Evolutionary conservation across 164 flowering plant species (phyloP).

Genomic region (Aristolochia californica): DNA sequence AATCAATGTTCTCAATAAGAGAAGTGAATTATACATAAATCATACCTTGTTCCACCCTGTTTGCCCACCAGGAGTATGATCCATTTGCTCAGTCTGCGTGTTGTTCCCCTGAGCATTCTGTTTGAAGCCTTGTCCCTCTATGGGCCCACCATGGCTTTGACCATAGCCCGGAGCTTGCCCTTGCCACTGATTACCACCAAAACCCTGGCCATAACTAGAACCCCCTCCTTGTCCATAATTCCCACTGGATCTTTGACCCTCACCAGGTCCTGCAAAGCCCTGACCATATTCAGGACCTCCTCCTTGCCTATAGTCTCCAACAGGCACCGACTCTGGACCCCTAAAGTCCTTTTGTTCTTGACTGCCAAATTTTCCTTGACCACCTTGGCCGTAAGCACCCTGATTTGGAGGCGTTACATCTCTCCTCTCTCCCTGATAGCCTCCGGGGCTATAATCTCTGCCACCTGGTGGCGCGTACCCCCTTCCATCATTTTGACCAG

Average conservation of each 20-base stretch:
- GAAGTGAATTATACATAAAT: no score
- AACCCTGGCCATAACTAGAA: conserved; percentile 18
- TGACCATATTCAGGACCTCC: conserved; percentile 14
- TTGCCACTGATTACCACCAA: no score
- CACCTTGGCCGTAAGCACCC: conserved; percentile 6
- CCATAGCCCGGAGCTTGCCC: conserved; percentile 15
- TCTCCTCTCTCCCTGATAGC: conserved; percentile 6
- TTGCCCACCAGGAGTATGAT: conserved; percentile 4
- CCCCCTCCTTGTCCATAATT: conserved; percentile 19
- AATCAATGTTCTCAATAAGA: no score
- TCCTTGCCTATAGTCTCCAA: conserved; percentile 20
- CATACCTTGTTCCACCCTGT: no score
- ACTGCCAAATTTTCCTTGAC: conserved; percentile 13
- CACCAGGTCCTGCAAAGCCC: conserved; percentile 14
- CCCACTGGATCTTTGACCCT: conserved; percentile 8
- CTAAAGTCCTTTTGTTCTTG: conserved; percentile 23
- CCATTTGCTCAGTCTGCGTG: conserved; percentile 19
- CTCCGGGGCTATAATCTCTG: conserved; percentile 4
- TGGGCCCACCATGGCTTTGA: conserved; percentile 14
- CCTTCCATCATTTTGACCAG: conserved; percentile 26
- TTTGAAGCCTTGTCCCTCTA: conserved; percentile 16
- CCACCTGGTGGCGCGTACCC: conserved; percentile 19
- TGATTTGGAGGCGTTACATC: conserved; percentile 6
- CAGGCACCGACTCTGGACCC: conserved; percentile 19
- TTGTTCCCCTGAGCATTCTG: conserved; percentile 15